A percentile compares a stretch with the other conserved stretches of the same genome.
phyloP scores from a whole-genome alignment of 805 yeast genomes.

The Kurtzmaniella cleridarum region DNA sequence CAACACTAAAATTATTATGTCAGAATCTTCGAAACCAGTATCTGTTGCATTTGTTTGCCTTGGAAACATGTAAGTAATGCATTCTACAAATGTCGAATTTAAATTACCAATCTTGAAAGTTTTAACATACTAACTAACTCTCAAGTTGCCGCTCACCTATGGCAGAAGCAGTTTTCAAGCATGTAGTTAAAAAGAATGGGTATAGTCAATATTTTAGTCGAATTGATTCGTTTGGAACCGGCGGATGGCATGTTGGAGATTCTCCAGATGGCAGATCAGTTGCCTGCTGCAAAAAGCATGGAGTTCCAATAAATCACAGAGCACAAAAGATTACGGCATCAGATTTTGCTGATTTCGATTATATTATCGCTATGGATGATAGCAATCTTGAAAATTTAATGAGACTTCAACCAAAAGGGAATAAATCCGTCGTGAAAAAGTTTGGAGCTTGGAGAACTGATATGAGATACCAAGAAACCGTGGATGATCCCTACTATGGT shows the following conservation, averaged over 20 bases:
- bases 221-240: constrained; percentile 88
- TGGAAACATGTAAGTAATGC: constrained; percentile 68
- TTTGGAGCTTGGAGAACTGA: constrained; percentile 81
- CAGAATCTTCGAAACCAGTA: constrained; percentile 9
- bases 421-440: constrained; percentile 47
- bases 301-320: constrained; percentile 66
- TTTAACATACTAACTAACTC: constrained; percentile 12
- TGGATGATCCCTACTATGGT: constrained; percentile 92
- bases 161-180: constrained; percentile 91
- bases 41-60: constrained; percentile 87
- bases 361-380: constrained; percentile 67
- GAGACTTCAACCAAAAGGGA: constrained; percentile 46
- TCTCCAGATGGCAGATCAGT: constrained; percentile 73
- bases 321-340: constrained; percentile 61
- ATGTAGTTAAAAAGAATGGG: constrained; percentile 52
- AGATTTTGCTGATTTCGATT: constrained; percentile 59
- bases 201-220: constrained; percentile 36
- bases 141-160: constrained; percentile 87
- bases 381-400: constrained; percentile 48
- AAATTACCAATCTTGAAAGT: not conserved
- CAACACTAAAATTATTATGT: too few species aligned
- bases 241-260: constrained; percentile 80
- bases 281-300: constrained; percentile 60
- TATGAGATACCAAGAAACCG: constrained; percentile 45
- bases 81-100: constrained; percentile 2